A percentile compares a stretch with the other conserved stretches of the same genome.
phyloP scores from a whole-genome alignment of 2,329 filamentous ascomycete species.

The Cytospora paraplurivora region DNA sequence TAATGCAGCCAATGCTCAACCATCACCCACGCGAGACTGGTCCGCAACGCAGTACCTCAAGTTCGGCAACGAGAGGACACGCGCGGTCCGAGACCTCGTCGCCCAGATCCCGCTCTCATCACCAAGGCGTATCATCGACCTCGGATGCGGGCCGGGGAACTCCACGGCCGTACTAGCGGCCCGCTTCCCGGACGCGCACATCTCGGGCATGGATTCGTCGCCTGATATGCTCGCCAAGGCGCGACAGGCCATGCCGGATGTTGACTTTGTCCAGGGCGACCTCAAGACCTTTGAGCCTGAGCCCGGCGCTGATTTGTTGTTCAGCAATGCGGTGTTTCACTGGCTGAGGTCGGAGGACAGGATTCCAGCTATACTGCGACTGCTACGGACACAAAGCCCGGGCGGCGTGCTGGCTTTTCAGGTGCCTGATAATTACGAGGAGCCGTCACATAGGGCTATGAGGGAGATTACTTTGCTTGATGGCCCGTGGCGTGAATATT shows the following conservation, averaged over 20 bases:
- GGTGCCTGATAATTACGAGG: conserved; percentile 49
- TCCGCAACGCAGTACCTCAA: conserved; percentile 60
- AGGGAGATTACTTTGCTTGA: conserved; percentile 42
- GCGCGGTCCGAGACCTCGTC: conserved; percentile 55
- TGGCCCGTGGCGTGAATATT: conserved; percentile 31
- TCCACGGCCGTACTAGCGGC: conserved; percentile 52
- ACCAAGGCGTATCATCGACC: conserved; percentile 53
- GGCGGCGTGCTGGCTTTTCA: conserved; percentile 59
- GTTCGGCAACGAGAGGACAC: conserved; percentile 55
- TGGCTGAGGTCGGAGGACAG: conserved; percentile 52
- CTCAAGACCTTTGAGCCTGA: conserved; percentile 44
- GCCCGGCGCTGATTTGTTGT: conserved; percentile 46
- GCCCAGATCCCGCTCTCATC: conserved; percentile 45
- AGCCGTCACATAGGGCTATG: conserved; percentile 55
- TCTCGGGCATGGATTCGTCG: conserved; percentile 57
- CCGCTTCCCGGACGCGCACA: conserved; percentile 48
- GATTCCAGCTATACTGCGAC: conserved; percentile 45
- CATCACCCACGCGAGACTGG: conserved; percentile 45
- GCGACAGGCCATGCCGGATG: conserved; percentile 40
- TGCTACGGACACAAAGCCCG: conserved; percentile 43
- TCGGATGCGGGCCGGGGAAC: conserved; percentile 64
- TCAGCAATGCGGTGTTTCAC: conserved; percentile 61
- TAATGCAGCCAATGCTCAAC: neutral
- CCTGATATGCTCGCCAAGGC: conserved; percentile 58
- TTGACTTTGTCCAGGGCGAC: conserved; percentile 51